Evolutionary conservation across 208 protist species (phyloP).

Genomic region (Leishmania major): DNA sequence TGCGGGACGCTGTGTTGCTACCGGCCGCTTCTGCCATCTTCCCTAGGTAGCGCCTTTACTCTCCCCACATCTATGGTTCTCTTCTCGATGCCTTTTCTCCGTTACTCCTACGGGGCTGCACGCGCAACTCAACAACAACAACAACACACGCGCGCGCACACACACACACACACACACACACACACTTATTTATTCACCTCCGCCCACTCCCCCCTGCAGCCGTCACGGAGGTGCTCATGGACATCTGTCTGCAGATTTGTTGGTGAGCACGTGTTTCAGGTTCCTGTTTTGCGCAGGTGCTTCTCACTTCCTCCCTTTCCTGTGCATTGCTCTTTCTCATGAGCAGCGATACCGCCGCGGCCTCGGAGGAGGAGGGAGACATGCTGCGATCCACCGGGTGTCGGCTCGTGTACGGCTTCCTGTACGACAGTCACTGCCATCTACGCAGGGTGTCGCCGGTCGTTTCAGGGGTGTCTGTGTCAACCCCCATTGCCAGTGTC

Average conservation of each 20-base stretch:
- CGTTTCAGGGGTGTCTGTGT: not conserved
- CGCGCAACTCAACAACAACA: not conserved
- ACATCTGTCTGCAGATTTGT: not conserved
- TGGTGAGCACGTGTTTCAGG: not conserved
- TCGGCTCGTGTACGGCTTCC: not conserved
- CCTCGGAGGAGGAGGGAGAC: not conserved
- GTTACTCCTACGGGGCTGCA: not conserved
- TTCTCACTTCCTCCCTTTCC: not conserved
- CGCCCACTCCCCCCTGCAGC: not conserved
- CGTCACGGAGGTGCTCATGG: not conserved
- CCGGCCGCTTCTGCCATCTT: not conserved
- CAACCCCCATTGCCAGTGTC: not conserved
- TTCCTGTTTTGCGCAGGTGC: not conserved
- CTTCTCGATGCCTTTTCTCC: not conserved
- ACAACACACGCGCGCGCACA: too few species aligned
- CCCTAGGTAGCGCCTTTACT: not conserved
- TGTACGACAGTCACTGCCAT: slow-evolving; percentile 32
- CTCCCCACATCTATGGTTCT: not conserved
- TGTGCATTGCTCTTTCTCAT: not conserved
- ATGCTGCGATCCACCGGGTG: not conserved
- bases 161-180: not conserved
- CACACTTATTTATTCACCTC: not conserved
- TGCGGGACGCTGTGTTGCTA: not conserved
- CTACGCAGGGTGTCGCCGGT: not conserved
- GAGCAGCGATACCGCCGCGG: not conserved